These are phyloP conservation scores for Colletotrichum sp. DNA, from an alignment of 2,329 filamentous ascomycete genomes.

Conservation along the genomic window DNA sequence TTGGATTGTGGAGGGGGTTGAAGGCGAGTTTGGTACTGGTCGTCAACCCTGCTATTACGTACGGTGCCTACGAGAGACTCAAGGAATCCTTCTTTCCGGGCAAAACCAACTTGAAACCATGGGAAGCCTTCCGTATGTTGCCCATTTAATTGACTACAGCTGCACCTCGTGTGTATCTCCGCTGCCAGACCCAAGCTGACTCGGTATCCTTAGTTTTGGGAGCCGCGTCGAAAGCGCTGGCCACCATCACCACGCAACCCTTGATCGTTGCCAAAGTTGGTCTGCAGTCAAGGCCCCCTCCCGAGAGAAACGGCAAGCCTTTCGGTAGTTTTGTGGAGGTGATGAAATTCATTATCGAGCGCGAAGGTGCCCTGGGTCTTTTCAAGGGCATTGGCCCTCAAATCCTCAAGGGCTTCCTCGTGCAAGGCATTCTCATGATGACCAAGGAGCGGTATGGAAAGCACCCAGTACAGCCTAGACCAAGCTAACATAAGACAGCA, in stretches of 20 bases:
- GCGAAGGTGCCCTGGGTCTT: slow-evolving; percentile 82
- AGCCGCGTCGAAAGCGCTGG: slow-evolving; percentile 89
- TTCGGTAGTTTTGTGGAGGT: slow-evolving; percentile 95
- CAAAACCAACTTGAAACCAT: slow-evolving; percentile 75
- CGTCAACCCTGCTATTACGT: slow-evolving; percentile 96
- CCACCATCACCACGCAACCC: slow-evolving; percentile 91
- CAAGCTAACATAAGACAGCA: slow-evolving; percentile 50
- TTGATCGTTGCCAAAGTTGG: slow-evolving; percentile 98
- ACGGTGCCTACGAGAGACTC: slow-evolving; percentile 92
- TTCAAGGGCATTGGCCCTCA: slow-evolving; percentile 98
- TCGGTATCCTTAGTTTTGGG: slow-evolving; percentile 71
- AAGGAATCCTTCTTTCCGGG: slow-evolving; percentile 79
- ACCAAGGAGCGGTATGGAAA: slow-evolving; percentile 84
- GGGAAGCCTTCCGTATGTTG: slow-evolving; percentile 88
- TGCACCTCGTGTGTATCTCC: background rate
- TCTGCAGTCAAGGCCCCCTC: slow-evolving; percentile 89
- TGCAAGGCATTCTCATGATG: slow-evolving; percentile 98
- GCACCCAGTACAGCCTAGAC: background rate
- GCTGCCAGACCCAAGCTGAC: background rate
- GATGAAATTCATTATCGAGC: slow-evolving; percentile 89
- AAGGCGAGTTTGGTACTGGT: slow-evolving; percentile 96
- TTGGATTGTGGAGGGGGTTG: slow-evolving; percentile 90
- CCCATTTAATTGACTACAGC: background rate
- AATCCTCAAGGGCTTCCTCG: slow-evolving; percentile 88
- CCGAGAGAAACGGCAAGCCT: slow-evolving; percentile 82